Percentiles rank a stretch among this genome's conserved stretches.
These are phyloP conservation scores for Blumeriella jaapii DNA, from an alignment of 2,329 filamentous ascomycete species.

Conservation along the genomic window DNA sequence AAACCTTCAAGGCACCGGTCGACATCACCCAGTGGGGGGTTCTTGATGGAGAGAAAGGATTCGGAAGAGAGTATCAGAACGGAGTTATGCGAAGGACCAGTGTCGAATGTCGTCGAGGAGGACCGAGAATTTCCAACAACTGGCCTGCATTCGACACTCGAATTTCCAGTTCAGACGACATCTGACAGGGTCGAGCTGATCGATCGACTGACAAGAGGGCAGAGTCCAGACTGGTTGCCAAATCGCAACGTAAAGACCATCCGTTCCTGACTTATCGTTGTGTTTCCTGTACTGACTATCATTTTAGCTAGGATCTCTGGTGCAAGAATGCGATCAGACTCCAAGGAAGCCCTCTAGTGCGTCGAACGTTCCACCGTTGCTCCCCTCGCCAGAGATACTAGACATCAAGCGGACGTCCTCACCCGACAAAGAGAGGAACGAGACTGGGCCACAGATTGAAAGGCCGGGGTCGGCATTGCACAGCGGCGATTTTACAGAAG, in stretches of 20 bases:
- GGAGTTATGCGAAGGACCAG: slow-evolving; percentile 47
- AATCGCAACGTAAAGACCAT: slow-evolving; percentile 41
- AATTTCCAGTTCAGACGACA: slow-evolving; percentile 15
- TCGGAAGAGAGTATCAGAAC: slow-evolving; percentile 51
- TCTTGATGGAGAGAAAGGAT: slow-evolving; percentile 28
- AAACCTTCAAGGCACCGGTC: slow-evolving; percentile 18
- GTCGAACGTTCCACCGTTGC: slow-evolving; percentile 24
- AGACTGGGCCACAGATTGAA: slow-evolving; percentile 56
- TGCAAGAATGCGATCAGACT: slow-evolving; percentile 21
- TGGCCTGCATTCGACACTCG: slow-evolving; percentile 12
- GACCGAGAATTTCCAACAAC: slow-evolving; percentile 4
- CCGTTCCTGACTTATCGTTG: background rate
- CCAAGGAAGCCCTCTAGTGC: slow-evolving; percentile 15
- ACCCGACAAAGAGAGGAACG: slow-evolving; percentile 33
- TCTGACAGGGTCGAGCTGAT: slow-evolving; percentile 70
- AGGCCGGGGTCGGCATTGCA: slow-evolving; percentile 69
- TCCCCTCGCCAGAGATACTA: slow-evolving; percentile 28
- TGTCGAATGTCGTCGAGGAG: slow-evolving; percentile 26
- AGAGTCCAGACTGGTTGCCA: slow-evolving; percentile 64
- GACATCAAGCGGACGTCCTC: slow-evolving; percentile 24
- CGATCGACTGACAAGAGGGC: slow-evolving; percentile 66
- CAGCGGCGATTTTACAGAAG: slow-evolving; percentile 51
- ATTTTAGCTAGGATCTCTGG: slow-evolving; percentile 21
- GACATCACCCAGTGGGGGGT: slow-evolving; percentile 14
- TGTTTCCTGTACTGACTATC: slow-evolving; percentile 3